phyloP scores from a whole-genome alignment of 768 basidiomycete species.

The Galerina marginata region DNA sequence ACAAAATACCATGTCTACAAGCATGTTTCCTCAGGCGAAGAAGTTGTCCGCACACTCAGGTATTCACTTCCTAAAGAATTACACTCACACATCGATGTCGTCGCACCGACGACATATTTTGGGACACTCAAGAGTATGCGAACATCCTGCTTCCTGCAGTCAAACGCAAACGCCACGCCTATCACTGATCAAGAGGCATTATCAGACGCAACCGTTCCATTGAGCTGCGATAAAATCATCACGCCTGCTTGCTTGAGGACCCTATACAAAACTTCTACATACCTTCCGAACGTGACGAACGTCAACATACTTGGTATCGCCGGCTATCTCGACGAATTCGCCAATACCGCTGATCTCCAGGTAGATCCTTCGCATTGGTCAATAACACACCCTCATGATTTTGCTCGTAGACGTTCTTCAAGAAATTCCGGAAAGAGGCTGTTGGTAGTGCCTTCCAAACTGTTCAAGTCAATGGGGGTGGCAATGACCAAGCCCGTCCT shows the following conservation, averaged over 20 bases:
- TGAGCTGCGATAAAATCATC: conserved; percentile 48
- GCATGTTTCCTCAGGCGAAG: conserved; percentile 52
- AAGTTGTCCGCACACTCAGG: conserved; percentile 58
- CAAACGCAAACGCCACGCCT: conserved; percentile 51
- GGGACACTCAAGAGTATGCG: conserved; percentile 58
- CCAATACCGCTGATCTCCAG: conserved; percentile 62
- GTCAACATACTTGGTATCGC: conserved; percentile 63
- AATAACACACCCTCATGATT: conserved; percentile 18
- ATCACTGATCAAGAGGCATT: conserved; percentile 36
- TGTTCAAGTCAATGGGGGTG: conserved; percentile 59
- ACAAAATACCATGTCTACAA: conserved; percentile 63
- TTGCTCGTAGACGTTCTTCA: conserved; percentile 56
- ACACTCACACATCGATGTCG: conserved; percentile 58
- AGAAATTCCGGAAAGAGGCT: conserved; percentile 52
- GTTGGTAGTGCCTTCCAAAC: conserved; percentile 48
- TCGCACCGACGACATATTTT: conserved; percentile 72
- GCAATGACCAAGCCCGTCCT: conserved; percentile 56
- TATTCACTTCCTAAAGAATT: conserved; percentile 64
- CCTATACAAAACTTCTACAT: conserved; percentile 57
- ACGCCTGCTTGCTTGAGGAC: conserved; percentile 64
- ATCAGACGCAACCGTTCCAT: conserved; percentile 39
- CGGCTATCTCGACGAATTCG: conserved; percentile 63
- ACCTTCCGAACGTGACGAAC: conserved; percentile 47
- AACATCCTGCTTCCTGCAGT: conserved; percentile 57
- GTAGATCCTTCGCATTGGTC: conserved; percentile 18